Conservation (phyloP, 2,329 filamentous ascomycete species). For the Botrytis elliptica region DNA sequence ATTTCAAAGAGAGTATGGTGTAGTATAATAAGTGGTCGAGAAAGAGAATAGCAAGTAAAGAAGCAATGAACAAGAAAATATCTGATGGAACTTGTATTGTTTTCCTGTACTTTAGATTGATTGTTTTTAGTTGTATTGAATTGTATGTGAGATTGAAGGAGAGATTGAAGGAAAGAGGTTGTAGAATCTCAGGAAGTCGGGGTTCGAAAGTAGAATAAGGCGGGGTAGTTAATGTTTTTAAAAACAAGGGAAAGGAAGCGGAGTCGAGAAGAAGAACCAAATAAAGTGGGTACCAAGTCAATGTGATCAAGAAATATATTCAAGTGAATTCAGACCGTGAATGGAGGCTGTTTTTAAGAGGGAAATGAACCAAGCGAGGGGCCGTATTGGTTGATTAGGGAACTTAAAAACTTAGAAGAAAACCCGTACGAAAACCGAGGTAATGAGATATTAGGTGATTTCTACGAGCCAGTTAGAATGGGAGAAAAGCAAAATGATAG, state of each 20-base stretch:
- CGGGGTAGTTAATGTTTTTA: background rate
- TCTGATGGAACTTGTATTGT: background rate
- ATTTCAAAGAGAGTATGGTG: background rate
- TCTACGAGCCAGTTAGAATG: background rate
- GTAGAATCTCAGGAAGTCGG: background rate
- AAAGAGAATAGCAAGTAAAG: background rate
- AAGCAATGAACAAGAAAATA: constrained; percentile 3
- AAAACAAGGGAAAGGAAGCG: background rate
- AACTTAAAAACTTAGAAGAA: background rate
- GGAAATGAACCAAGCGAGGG: constrained; percentile 2
- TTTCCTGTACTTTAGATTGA: background rate
- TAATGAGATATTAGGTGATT: background rate
- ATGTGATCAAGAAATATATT: background rate
- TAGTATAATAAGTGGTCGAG: background rate
- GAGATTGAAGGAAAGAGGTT: constrained; percentile 1
- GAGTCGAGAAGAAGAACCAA: background rate
- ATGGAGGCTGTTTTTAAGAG: constrained; percentile 5
- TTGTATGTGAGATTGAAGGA: background rate
- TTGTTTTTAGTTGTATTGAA: background rate
- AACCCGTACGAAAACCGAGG: background rate
- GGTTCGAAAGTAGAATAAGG: background rate
- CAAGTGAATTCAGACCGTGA: constrained; percentile 6
- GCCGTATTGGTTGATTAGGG: background rate
- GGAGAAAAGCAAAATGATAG: background rate
- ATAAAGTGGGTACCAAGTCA: constrained; percentile 11